Conservation (phyloP, 208 protist species). For the Borovskyia barvae region DNA sequence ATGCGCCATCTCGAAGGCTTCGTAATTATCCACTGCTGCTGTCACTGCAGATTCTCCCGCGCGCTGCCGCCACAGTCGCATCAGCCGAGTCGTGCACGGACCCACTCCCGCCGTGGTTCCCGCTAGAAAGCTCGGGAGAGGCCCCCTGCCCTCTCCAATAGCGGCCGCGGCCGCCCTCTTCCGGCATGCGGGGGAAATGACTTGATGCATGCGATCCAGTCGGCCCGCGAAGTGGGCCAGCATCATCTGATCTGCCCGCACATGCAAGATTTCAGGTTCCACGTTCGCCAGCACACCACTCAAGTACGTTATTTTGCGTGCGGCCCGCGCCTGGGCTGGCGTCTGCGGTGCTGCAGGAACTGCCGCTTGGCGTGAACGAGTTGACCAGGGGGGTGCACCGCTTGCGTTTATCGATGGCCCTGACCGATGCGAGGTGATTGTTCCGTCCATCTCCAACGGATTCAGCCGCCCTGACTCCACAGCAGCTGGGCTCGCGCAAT, state of each 20-base stretch:
- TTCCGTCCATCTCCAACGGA: too few species aligned
- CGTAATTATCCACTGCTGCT: background rate
- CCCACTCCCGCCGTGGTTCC: conserved; percentile 3
- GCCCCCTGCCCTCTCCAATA: background rate
- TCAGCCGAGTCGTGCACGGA: conserved; percentile 14
- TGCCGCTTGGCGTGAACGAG: background rate
- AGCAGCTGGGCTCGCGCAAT: too few species aligned
- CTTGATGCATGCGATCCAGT: conserved; percentile 40
- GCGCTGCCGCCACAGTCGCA: conserved; percentile 26
- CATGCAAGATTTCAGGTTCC: conserved; percentile 24
- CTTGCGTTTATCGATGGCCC: too few species aligned
- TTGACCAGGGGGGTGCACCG: too few species aligned
- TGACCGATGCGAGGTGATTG: too few species aligned
- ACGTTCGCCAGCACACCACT: conserved; percentile 2
- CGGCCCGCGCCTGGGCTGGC: background rate
- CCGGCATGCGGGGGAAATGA: too few species aligned
- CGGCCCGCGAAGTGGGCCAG: conserved; percentile 40
- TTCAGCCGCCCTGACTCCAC: too few species aligned
- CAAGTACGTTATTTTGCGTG: conserved; percentile 9
- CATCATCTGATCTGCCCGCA: conserved; percentile 68
- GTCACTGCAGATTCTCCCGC: conserved; percentile 15
- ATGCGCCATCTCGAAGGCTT: background rate
- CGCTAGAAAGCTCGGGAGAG: background rate
- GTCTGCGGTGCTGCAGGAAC: background rate
- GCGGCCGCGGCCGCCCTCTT: too few species aligned